Evolutionary conservation across 1,139 yeast species (phyloP), one percentile per base, ranked within the genome.

Genomic region (Entelexis sorbosivorans): DNA sequence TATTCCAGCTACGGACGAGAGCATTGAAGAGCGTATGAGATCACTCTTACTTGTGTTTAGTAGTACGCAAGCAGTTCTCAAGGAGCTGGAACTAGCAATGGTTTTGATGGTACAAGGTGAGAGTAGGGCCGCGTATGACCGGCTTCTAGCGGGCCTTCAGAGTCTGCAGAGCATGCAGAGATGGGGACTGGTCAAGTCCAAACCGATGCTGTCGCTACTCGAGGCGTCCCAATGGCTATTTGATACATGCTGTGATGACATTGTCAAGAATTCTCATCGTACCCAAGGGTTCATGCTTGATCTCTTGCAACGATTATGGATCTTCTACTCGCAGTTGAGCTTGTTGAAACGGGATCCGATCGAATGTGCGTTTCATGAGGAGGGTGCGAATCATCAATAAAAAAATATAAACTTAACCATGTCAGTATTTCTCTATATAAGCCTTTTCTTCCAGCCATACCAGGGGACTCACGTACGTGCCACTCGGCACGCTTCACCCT

Each of bases 201-300:
- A 17, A 20, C 19, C 43, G n/a, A 19, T 28, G 26, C 17, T 32
- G 22, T 8, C 43, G 2, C 43, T 29, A 13, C 40, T 28, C 2
- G 35, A 36, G 17, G 48, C 35, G 11, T 24, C 17, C 32, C 17
- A 17, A 20, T 16, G 14, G n/a, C 22, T 33, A 22, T 28, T 24
- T n/a, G 48, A 36, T 34, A 17, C 10, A 13, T 46, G 52, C 33
- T 40, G 44, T 11, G 52, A 50, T 29, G 38, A 32, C 7, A 46
- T 50, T 8, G 47, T 50, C 5, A 45, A 50, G 39, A 29, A 35
- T 22, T 17, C 24, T n/a, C 38, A 26, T 28, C 28, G 32, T 13
- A 31, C 44, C 3, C 24, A 16, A 8, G 34, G 16, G 2, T 35
- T 50, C 8, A 44, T 43, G 24, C 34, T 39, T 3, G 45, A 46